Base-by-base conservation (phyloP, 164 flowering plant species). In the Cinnamomum micranthum region DNA sequence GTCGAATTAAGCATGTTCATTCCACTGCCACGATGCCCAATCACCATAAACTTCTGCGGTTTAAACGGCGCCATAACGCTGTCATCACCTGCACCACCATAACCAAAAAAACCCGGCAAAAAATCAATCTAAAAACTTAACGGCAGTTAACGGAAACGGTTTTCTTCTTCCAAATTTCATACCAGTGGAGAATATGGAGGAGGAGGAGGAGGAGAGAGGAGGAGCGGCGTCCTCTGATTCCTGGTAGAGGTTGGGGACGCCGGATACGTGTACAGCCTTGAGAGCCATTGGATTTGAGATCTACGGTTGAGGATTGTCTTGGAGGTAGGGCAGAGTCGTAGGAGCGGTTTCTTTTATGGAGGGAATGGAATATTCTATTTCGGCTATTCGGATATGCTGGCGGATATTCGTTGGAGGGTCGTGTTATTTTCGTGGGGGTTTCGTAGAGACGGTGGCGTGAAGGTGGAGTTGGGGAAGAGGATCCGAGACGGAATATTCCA, bases 11-110 rank as follows among this genome's bases (percentile, higher is more conserved):
- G 73, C 73, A 80, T 77, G 83, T 94, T 94, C 98, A 94, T 94
- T 9, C 97, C 98, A 73, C 80, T 75, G 6, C 98, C 98, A 71
- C 98, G 81, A 79, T 94, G 98, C 3, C 98, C 98, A 35, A 94
- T 82, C 81, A 94, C 93, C 71, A 79, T 0, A 25, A 92, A 91
- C 73, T 88, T 87, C 68, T 79, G 70, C 51, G 67, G 35, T 68
- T 81, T 79, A 6, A 67, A 76, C 28, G 77, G 3, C 35, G 63
- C 20, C 28, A 65, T 41, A 13, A 71, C 74, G 25, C 51, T 79
- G 6, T 79, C 85, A 2, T 47, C 68, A 2, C 84, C 86, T 80
- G 70, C 25, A 13, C 50, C 0, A n/a, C 6, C 19, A 20, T 12
- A 7, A 50, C 7, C n/a, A n/a, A n/a, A n/a, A 13, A n/a, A 31